Evolutionary conservation across 2,329 filamentous ascomycete species (phyloP).

Genomic region (Cytospora mali): DNA sequence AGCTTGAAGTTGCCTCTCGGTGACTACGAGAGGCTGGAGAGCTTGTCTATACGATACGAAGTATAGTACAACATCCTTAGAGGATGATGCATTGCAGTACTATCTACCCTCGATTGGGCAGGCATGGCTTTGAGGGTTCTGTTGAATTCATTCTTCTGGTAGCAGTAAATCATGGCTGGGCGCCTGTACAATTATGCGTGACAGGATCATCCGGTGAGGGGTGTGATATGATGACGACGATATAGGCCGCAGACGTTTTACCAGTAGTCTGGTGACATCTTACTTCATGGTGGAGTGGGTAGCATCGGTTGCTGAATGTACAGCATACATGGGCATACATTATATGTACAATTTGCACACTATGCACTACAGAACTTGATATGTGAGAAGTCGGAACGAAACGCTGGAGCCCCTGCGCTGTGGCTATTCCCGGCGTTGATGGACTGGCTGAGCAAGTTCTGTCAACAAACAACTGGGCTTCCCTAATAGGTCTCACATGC

Average conservation of each 20-base stretch:
- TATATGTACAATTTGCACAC: background rate
- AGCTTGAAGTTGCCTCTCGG: constrained; percentile 4
- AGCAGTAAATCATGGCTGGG: constrained; percentile 3
- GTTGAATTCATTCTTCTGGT: background rate
- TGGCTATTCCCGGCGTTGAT: background rate
- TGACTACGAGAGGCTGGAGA: constrained; percentile 8
- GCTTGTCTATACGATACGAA: too few relatives aligned
- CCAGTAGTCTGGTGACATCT: background rate
- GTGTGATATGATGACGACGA: constrained; percentile 7
- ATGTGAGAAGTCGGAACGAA: constrained; percentile 1
- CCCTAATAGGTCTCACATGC: background rate
- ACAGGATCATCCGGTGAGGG: constrained; percentile 19
- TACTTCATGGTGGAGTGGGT: background rate
- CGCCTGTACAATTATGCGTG: constrained; percentile 24
- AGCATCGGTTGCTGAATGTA: background rate
- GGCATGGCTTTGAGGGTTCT: background rate
- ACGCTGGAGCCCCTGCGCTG: background rate
- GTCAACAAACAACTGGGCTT: background rate
- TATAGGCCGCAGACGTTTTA: constrained; percentile 12
- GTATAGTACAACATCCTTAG: too few relatives aligned
- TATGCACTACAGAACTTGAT: constrained; percentile 19
- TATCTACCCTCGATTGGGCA: background rate
- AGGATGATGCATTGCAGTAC: background rate
- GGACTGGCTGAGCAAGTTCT: background rate
- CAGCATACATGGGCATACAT: background rate